Conservation (phyloP, 305 asterid genomes). For the Fraxinus albicans region DNA sequence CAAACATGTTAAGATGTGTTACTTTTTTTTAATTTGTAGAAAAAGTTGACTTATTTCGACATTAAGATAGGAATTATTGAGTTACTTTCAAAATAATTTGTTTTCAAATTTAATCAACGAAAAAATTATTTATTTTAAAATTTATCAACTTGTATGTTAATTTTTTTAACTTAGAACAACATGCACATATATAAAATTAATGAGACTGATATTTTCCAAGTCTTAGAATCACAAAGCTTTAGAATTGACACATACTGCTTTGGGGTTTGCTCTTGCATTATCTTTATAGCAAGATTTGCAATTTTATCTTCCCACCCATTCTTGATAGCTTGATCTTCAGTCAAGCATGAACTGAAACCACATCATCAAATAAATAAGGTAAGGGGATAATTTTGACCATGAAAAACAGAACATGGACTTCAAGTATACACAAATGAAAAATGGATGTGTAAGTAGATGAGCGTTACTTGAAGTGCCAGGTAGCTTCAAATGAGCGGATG, state of each 20-base stretch:
- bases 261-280: constrained; percentile 83
- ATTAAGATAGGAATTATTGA: neutral
- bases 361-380: constrained; percentile 27
- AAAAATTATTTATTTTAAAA: neutral
- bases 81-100: neutral
- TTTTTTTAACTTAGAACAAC: neutral
- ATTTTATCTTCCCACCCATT: constrained; percentile 91
- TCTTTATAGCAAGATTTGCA: constrained; percentile 59
- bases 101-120: neutral
- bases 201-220: neutral
- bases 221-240: neutral
- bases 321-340: constrained; percentile 65
- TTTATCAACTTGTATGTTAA: neutral
- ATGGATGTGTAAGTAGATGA: neutral
- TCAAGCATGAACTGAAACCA: constrained; percentile 50
- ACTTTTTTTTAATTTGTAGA: neutral
- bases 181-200: neutral
- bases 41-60: neutral
- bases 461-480: constrained; percentile 67
- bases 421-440: neutral
- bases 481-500: constrained; percentile 85
- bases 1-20: neutral
- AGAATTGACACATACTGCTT: constrained; percentile 55
- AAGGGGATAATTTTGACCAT: constrained; percentile 17
- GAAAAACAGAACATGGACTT: neutral